Evolutionary conservation across 306 rosid species (phyloP).

Genomic region (Hippophae tibetana): DNA sequence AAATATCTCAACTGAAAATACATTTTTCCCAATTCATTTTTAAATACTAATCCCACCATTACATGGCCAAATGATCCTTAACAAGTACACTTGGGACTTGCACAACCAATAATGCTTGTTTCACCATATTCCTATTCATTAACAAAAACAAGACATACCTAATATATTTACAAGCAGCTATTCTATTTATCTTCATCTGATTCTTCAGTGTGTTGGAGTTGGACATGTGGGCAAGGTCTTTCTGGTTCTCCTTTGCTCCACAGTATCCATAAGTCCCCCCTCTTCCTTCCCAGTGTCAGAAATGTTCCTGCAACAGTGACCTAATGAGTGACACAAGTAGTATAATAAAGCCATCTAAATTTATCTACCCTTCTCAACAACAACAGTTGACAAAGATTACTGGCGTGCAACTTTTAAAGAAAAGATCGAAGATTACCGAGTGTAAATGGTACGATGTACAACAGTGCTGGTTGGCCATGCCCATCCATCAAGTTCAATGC

Average conservation of each 20-base stretch:
- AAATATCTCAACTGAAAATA: too few species aligned
- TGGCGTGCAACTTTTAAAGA: neutral
- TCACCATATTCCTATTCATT: conserved; percentile 18
- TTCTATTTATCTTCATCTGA: conserved; percentile 30
- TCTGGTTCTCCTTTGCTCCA: conserved; percentile 80
- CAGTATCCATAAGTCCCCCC: conserved; percentile 58
- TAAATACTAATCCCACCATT: neutral
- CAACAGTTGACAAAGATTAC: neutral
- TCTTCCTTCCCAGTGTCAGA: conserved; percentile 57
- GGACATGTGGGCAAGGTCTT: conserved; percentile 61
- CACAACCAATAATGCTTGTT: conserved; percentile 5
- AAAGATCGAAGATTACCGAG: conserved; percentile 40
- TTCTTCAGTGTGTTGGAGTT: conserved; percentile 41
- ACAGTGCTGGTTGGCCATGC: conserved; percentile 94
- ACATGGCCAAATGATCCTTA: conserved; percentile 13
- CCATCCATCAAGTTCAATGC: conserved; percentile 98
- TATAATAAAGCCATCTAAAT: neutral
- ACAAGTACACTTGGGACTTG: neutral
- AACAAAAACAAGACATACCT: conserved; percentile 11
- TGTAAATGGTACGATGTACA: conserved; percentile 89
- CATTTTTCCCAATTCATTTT: too few species aligned
- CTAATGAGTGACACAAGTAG: conserved; percentile 10
- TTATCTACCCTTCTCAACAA: neutral
- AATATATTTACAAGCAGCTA: conserved; percentile 15
- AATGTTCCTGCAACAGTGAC: conserved; percentile 58